Percentiles rank a stretch among this genome's conserved stretches.
phyloP scores from a whole-genome alignment of 257 asterid genomes.

The Jasminum sambac region DNA sequence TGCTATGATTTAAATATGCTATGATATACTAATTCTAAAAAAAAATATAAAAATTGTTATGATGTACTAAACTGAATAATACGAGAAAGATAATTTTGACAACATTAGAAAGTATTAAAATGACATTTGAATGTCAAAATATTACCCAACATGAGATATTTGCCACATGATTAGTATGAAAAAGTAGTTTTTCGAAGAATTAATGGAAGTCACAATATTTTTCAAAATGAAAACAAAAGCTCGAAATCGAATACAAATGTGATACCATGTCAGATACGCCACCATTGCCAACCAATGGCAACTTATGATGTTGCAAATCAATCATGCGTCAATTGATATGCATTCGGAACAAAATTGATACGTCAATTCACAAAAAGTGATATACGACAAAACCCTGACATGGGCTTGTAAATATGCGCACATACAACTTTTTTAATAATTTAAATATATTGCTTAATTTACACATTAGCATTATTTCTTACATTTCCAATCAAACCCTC shows the following conservation, averaged over 20 bases:
- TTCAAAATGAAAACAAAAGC: neutral
- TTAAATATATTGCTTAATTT: too few species aligned
- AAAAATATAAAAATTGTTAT: too few species aligned
- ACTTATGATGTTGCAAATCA: neutral
- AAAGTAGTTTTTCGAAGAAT: neutral
- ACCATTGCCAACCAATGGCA: neutral
- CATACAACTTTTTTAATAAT: too few species aligned
- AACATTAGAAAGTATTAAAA: too few species aligned
- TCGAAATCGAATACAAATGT: neutral
- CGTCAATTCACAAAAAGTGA: neutral
- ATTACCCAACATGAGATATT: neutral
- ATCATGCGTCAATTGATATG: neutral
- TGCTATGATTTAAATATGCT: too few species aligned
- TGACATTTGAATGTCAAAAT: neutral
- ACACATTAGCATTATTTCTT: too few species aligned
- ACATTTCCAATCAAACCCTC: too few species aligned
- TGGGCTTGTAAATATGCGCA: neutral
- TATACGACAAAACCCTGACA: neutral
- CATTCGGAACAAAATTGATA: neutral
- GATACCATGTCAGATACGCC: too few species aligned
- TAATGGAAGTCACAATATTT: neutral
- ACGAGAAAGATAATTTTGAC: neutral
- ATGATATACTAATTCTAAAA: too few species aligned
- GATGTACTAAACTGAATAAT: too few species aligned
- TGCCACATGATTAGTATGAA: neutral